Base-by-base conservation (phyloP, 805 yeast genomes). In the Ogataea pignaliae region DNA sequence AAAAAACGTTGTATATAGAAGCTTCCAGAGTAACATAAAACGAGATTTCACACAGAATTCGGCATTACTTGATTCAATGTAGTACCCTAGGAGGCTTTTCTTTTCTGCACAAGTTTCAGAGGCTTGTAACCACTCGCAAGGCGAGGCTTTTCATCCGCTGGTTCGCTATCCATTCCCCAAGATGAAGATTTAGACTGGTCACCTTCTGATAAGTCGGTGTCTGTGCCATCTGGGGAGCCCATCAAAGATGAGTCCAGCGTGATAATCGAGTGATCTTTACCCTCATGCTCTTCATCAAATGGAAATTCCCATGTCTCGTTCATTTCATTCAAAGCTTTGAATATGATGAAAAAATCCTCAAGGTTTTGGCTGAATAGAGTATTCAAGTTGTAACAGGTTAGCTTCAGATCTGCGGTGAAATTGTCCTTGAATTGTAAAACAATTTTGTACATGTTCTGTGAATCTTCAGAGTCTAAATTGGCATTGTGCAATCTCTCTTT, bases 331-430 rank as follows among this genome's bases (percentile, higher is more conserved):
- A 59, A 44, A 2, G 63, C 47, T 30, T 56, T 55, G 41, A 57
- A 57, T 12, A 61, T 56, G 13, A 55, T 37, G 18, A 53, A 46
- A 39, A 62, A 62, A 30, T 61, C 63, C 13, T 58, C 52, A n/a
- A 62, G 34, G 37, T 60, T 61, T 29, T 60, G 56, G 12, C 41
- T 47, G 37, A 61, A 58, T 6, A 52, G 34, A 3, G 32, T 14
- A 44, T 55, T 58, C 36, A 57, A 56, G 30, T 53, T 54, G 3
- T 45, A 34, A 6, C 58, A 52, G 10, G 55, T 55, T 18, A 44
- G 37, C 36, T 42, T 48, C 42, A 62, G 46, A 26, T 62, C 65
- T 1, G 48, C 29, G 13, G 45, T 43, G 17, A 62, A 37, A 10
- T 50, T 54, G 4, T 45, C 46, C 40, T 53, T 52, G 18, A 58